Evolutionary conservation across 2,329 filamentous ascomycete genomes (phyloP).

Genomic region (Biscogniauxia marginata): DNA sequence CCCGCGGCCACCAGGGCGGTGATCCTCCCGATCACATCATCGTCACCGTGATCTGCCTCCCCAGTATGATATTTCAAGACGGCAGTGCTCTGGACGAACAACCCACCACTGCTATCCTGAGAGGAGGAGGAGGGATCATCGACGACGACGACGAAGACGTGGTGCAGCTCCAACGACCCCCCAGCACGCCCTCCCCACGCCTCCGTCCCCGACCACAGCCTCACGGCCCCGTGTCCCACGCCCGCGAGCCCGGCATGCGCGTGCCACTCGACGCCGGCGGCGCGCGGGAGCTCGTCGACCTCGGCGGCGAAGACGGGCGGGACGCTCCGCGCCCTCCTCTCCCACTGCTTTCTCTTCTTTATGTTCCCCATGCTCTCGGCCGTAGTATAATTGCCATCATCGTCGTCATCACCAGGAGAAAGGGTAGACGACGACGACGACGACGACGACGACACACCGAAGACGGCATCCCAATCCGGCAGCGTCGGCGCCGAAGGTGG

Average conservation of each 20-base stretch:
- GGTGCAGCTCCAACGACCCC: conserved; percentile 19
- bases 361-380: conserved; percentile 20
- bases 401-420: conserved; percentile 38
- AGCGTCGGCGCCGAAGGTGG: conserved; percentile 34
- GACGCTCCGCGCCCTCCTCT: conserved; percentile 33
- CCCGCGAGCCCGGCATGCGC: conserved; percentile 59
- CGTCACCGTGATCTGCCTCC: not conserved
- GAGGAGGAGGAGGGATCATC: conserved; percentile 13
- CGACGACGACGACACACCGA: conserved; percentile 39
- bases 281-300: conserved; percentile 73
- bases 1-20: conserved; percentile 9
- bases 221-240: conserved; percentile 25
- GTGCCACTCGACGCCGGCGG: conserved; percentile 81
- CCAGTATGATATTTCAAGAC: conserved; percentile 2
- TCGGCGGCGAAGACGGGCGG: conserved; percentile 75
- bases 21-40: conserved; percentile 6
- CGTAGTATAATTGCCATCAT: conserved; percentile 26
- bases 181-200: not conserved
- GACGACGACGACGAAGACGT: conserved; percentile 26
- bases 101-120: conserved; percentile 6
- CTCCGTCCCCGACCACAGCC: conserved; percentile 9
- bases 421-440: no score
- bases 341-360: conserved; percentile 16
- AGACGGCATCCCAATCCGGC: conserved; percentile 52
- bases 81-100: conserved; percentile 27